Base-by-base conservation (phyloP, 2,329 filamentous ascomycete species). In the Trichoderma sp. region DNA sequence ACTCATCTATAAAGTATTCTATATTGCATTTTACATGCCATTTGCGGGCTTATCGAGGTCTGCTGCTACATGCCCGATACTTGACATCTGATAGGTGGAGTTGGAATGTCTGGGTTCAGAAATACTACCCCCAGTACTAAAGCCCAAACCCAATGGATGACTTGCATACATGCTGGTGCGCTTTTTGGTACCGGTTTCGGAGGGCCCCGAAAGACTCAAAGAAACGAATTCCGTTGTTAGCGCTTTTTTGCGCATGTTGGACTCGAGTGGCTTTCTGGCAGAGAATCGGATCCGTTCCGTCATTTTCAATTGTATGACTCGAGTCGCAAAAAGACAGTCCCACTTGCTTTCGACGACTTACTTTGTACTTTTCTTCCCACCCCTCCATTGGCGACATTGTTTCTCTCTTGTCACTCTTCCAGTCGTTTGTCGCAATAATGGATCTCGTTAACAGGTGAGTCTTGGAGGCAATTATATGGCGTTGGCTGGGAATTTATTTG, bases 401-500 rank as follows among this genome's bases (percentile, higher is more conserved):
- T 47, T 68, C 53, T 61, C 26, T 17, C 9, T n/a, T 9, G 47
- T 28, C 28, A 9, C 34, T 47, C 3, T n/a, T 26, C 20, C 26
- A 3, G 28, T 47, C 28, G 20, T 50, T 30, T 5, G 28, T 68
- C 53, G 36, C 55, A 68, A 50, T 28, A 61, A 90, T 90, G 88
- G 88, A 90, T 85, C 84, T 90, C 72, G 88, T 90, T 72, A 89
- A 90, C 79, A 86, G 88, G 87, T 88, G 81, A 84, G 84, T 81
- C 34, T 26, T 3, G n/a, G 11, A 17, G 34, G 9, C 39, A 43
- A n/a, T 43, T 43, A 43, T 43, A 17, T 20, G 20, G 5, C 7
- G 20, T 39, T 55, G 64, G 32, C 11, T 3, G 15, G 28, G 7
- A n/a, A 13, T 39, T 17, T 2, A 39, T 39, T 39, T 2, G 1